Base-by-base conservation (phyloP, 257 asterid genomes). In the Nemophila menziesii region DNA sequence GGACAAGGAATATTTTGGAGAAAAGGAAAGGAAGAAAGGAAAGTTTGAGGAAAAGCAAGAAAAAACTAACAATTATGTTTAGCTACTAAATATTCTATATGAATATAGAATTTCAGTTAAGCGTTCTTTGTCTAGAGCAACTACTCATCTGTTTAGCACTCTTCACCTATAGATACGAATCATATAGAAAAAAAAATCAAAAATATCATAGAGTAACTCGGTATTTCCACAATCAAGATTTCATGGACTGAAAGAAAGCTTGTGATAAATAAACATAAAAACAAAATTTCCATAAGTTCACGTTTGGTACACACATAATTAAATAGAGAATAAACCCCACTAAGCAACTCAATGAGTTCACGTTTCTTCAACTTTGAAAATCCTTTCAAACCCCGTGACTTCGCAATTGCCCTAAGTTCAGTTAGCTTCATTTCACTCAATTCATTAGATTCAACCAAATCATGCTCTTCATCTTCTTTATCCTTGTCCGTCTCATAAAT, bases 301-400 rank as follows among this genome's bases (percentile, higher is more conserved):
- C 3, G 8, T 29, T 29, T 29, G 9, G 5, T 29, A 2, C 2
- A 29, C 16, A 26, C 33, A 26, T 0, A 9, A 4, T 43, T 19
- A 5, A 14, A 46, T 57, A 60, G 64, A 29, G 44, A 33, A 53
- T 53, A 52, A 18, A 42, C 57, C 29, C 59, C 57, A 33, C 51
- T 39, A n/a, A 72, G 75, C 61, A 72, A 41, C 55, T 64, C 66
- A 45, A 67, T 5, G 44, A 67, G 62, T 20, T 67, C 73, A 7
- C 48, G 62, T 53, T 67, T 67, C 48, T 61, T 67, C 40, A 61
- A 29, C 62, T 61, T 67, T 16, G 73, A 67, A 45, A 26, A 67
- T 33, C 73, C 59, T 57, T 58, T 61, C 33, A 67, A 12, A 16
- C 73, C 60, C 17, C 65, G 64, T 7, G 73, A 56, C 49, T 67